Evolutionary conservation across 1,139 yeast genomes (phyloP).

Genomic region (Nakaseomyces kungkrabaensis): DNA sequence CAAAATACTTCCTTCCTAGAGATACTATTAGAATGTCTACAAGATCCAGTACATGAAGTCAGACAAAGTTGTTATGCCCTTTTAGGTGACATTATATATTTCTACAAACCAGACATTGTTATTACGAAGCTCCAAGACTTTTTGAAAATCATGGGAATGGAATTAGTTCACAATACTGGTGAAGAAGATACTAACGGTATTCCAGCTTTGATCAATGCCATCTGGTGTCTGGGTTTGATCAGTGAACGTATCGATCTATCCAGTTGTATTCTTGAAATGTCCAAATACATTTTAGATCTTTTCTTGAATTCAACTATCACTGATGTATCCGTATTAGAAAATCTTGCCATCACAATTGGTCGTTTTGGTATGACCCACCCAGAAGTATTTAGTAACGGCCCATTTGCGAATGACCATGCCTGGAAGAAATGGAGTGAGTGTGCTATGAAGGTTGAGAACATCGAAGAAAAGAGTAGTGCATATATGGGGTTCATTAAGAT

Average conservation of each 20-base stretch:
- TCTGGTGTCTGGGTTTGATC: slow-evolving; percentile 90
- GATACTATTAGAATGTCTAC: slow-evolving; percentile 59
- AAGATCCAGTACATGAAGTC: slow-evolving; percentile 73
- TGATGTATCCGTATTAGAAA: slow-evolving; percentile 56
- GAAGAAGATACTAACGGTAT: slow-evolving; percentile 33
- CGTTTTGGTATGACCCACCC: slow-evolving; percentile 66
- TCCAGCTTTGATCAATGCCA: slow-evolving; percentile 76
- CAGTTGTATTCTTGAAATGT: slow-evolving; percentile 52
- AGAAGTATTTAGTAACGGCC: slow-evolving; percentile 42
- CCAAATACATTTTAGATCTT: slow-evolving; percentile 55
- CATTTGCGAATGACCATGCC: slow-evolving; percentile 20
- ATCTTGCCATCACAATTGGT: slow-evolving; percentile 90
- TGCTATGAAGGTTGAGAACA: slow-evolving; percentile 20
- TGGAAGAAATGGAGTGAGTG: slow-evolving; percentile 26
- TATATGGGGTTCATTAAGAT: slow-evolving; percentile 28
- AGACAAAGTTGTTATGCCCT: slow-evolving; percentile 88
- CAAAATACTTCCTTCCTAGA: slow-evolving; percentile 44
- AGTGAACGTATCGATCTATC: slow-evolving; percentile 52
- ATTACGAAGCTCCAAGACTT: slow-evolving; percentile 40
- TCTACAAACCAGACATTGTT: slow-evolving; percentile 31
- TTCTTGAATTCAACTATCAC: slow-evolving; percentile 41
- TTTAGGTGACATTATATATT: slow-evolving; percentile 74
- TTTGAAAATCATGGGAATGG: slow-evolving; percentile 58
- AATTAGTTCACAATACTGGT: slow-evolving; percentile 33
- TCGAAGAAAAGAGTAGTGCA: slow-evolving; percentile 29